phyloP scores from a whole-genome alignment of 2,329 filamentous ascomycete species.

The Microcyclosporella mali region DNA sequence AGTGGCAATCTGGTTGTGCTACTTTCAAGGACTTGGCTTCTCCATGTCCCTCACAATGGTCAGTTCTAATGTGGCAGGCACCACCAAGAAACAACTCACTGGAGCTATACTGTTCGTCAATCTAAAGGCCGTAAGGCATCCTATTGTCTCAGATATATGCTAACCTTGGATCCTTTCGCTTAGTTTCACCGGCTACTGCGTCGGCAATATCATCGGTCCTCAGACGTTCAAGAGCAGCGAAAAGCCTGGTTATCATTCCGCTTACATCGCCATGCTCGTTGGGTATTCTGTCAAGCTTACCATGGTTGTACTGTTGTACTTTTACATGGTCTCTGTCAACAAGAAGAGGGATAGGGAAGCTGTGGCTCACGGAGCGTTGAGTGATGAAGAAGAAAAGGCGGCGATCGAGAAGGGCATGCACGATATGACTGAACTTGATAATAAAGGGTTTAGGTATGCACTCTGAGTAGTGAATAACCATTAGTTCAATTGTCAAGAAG shows the following conservation, averaged over 20 bases:
- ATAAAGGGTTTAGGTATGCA: conserved; percentile 50
- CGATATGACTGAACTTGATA: conserved; percentile 52
- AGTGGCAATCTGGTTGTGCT: conserved; percentile 53
- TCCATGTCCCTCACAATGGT: conserved; percentile 50
- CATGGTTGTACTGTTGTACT: conserved; percentile 46
- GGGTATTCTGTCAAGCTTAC: conserved; percentile 50
- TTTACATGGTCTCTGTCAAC: conserved; percentile 52
- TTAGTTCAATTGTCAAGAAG: too few relatives aligned
- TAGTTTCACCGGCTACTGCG: conserved; percentile 40
- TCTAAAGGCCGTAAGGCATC: too few relatives aligned
- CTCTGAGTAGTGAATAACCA: too few relatives aligned
- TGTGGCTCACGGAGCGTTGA: conserved; percentile 25
- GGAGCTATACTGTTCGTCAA: conserved; percentile 45
- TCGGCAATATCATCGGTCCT: conserved; percentile 47
- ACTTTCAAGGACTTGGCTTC: conserved; percentile 50
- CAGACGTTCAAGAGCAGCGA: conserved; percentile 49
- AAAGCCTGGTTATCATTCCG: conserved; percentile 45
- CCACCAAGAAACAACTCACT: conserved; percentile 51
- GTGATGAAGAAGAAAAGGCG: conserved; percentile 42
- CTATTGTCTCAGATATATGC: too few relatives aligned
- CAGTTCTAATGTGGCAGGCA: conserved; percentile 48
- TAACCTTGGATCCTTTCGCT: too few relatives aligned
- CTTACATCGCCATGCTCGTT: conserved; percentile 51
- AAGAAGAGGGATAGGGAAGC: conserved; percentile 48
- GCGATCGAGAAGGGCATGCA: conserved; percentile 52